Evolutionary conservation across 2,329 filamentous ascomycete species (phyloP).

Genomic region (Fusarium praegraminearum): DNA sequence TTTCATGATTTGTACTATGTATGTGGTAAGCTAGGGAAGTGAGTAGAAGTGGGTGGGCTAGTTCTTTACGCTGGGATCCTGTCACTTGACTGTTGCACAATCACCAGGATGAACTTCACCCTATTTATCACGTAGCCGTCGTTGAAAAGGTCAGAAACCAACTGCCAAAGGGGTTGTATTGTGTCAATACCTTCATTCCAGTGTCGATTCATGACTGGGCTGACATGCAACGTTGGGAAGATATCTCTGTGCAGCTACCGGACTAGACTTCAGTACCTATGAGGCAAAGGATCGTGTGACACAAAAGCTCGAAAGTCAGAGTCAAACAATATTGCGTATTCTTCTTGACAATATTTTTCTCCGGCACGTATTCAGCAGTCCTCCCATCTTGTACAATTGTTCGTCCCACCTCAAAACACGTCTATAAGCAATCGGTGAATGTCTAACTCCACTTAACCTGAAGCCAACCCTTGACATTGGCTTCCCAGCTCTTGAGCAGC

Average conservation of each 20-base stretch:
- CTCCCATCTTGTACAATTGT: background rate
- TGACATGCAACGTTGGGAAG: background rate
- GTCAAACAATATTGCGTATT: background rate
- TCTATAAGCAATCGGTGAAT: background rate
- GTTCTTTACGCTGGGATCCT: background rate
- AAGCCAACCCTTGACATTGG: slow-evolving; percentile 53
- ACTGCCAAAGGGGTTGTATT: too few relatives aligned
- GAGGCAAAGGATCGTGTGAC: background rate
- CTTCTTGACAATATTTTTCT: too few relatives aligned
- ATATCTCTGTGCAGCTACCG: background rate
- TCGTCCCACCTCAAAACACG: background rate
- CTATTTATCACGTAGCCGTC: background rate
- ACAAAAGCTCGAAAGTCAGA: background rate
- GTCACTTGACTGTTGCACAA: background rate
- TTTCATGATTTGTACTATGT: background rate
- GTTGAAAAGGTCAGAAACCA: background rate
- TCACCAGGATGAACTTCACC: background rate
- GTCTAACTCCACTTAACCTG: slow-evolving; percentile 51
- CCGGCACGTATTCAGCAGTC: too few relatives aligned
- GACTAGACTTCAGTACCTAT: too few relatives aligned
- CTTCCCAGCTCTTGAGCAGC: slow-evolving; percentile 52
- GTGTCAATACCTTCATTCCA: background rate
- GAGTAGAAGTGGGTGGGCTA: background rate
- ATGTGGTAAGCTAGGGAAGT: background rate
- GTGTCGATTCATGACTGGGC: too few relatives aligned